These are phyloP conservation scores for Cryptococcus sp. DNA, from an alignment of 1,284 basidiomycete species.

Conservation along the genomic window DNA sequence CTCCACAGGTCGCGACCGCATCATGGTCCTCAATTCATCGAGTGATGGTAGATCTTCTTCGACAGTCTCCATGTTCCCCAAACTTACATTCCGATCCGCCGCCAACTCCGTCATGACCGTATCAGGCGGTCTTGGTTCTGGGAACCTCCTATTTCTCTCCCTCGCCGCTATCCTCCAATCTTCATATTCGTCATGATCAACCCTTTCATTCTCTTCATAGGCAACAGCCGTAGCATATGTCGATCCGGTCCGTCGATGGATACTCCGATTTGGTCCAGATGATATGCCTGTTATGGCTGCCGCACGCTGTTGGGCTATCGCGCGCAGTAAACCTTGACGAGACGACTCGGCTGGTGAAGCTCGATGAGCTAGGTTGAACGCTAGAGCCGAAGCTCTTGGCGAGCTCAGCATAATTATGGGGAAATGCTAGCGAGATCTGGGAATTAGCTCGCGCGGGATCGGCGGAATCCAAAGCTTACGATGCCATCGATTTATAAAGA, in stretches of 20 bases:
- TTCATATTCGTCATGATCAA: neutral
- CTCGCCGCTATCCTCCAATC: neutral
- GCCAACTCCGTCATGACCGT: no score
- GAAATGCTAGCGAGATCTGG: neutral
- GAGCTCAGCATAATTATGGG: slow-evolving; percentile 18
- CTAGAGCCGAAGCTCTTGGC: slow-evolving; percentile 13
- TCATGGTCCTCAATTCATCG: neutral
- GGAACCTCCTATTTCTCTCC: neutral
- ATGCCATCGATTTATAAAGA: no score
- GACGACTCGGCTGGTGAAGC: slow-evolving; percentile 32
- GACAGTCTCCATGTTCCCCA: neutral
- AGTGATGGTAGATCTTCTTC: neutral
- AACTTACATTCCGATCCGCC: neutral
- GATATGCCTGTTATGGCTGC: no score
- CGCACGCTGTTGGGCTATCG: neutral
- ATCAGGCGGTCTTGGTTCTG: neutral
- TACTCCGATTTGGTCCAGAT: neutral
- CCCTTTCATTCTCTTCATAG: slow-evolving; percentile 6
- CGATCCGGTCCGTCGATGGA: neutral
- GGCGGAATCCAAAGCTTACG: neutral
- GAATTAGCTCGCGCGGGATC: neutral
- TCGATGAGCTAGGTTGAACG: slow-evolving; percentile 4
- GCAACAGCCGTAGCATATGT: slow-evolving; percentile 8
- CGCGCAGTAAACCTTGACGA: slow-evolving; percentile 23
- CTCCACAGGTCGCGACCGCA: neutral